Conservation (phyloP, 345 rosid genomes). For the Hibiscus tridactylites region DNA sequence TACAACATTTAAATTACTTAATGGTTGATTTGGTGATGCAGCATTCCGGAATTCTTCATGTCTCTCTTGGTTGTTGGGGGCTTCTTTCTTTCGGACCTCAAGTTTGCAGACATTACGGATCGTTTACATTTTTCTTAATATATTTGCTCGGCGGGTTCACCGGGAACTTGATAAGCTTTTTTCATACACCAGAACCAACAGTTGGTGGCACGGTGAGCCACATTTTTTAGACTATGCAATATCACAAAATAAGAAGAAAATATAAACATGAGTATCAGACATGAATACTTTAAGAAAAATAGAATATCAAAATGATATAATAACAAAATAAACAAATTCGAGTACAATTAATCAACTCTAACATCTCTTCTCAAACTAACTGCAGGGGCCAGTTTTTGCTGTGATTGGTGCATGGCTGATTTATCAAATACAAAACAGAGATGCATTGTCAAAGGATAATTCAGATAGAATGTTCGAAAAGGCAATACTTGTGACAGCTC, state of each 20-base stretch:
- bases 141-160: conserved; percentile 83
- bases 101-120: conserved; percentile 67
- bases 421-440: conserved; percentile 59
- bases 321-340: too few relatives aligned
- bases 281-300: too few relatives aligned
- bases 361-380: background rate
- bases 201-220: conserved; percentile 84
- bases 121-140: conserved; percentile 63
- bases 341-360: too few relatives aligned
- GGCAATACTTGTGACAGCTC: conserved; percentile 55
- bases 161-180: conserved; percentile 82
- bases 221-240: background rate
- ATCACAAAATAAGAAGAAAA: background rate
- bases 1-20: background rate
- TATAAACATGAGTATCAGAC: background rate
- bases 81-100: conserved; percentile 71
- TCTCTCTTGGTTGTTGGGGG: conserved; percentile 77
- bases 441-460: conserved; percentile 32
- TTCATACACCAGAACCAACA: conserved; percentile 69
- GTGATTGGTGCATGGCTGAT: conserved; percentile 88
- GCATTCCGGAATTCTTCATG: conserved; percentile 74
- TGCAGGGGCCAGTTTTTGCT: conserved; percentile 77
- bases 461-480: conserved; percentile 59
- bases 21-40: conserved; percentile 21
- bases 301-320: too few relatives aligned